Evolutionary conservation across 2,329 filamentous ascomycete species (phyloP).

Genomic region (Sporothrix luriei): DNA sequence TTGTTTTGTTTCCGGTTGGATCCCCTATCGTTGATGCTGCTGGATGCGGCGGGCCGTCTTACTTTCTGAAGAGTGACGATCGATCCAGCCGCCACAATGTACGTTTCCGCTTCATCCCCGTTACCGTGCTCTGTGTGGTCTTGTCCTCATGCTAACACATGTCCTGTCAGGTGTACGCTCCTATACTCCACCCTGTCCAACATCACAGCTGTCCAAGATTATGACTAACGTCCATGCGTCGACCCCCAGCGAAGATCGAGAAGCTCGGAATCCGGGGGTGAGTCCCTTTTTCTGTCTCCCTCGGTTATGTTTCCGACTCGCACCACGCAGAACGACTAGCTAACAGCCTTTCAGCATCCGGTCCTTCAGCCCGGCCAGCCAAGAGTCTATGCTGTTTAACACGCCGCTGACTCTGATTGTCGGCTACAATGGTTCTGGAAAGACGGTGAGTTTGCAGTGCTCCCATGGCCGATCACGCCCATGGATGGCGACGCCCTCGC

Average conservation of each 20-base stretch:
- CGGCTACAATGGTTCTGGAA: slow-evolving; percentile 94
- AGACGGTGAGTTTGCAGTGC: slow-evolving; percentile 58
- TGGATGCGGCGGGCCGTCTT: slow-evolving; percentile 3
- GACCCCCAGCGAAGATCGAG: slow-evolving; percentile 37
- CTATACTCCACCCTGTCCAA: not conserved
- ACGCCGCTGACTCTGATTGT: slow-evolving; percentile 94
- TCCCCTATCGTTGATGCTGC: not conserved
- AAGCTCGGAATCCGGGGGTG: slow-evolving; percentile 39
- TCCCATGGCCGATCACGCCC: not conserved
- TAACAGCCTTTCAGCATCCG: slow-evolving; percentile 52
- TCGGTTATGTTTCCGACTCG: not conserved
- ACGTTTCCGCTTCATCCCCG: not conserved
- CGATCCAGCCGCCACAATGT: slow-evolving; percentile 18
- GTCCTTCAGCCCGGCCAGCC: slow-evolving; percentile 76
- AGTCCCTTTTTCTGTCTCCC: not conserved
- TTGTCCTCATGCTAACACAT: not conserved
- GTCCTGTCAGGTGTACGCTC: not conserved
- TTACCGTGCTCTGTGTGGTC: not conserved
- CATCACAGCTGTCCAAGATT: too few relatives aligned
- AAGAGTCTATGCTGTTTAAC: slow-evolving; percentile 82
- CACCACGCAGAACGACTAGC: not conserved
- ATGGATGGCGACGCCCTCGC: not conserved
- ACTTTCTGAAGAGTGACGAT: not conserved
- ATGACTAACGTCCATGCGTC: not conserved
- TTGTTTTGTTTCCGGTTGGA: not conserved